These are phyloP conservation scores for Sonneratia caseolaris DNA, from an alignment of 345 rosid species.

Conservation along the genomic window DNA sequence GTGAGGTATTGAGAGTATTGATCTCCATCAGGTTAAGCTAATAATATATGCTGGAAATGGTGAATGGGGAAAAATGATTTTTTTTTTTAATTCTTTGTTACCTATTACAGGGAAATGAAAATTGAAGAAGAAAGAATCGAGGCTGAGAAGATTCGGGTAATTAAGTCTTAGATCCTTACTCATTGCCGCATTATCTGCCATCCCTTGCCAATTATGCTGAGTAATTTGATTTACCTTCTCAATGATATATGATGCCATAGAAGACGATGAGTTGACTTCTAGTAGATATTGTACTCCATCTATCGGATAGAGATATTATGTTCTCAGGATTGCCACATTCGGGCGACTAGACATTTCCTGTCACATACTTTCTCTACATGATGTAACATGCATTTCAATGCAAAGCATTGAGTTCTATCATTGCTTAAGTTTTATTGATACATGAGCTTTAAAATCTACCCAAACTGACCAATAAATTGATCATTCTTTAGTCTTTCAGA, in stretches of 20 bases:
- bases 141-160: slow-evolving; percentile 91
- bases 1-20: background rate
- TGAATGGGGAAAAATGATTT: background rate
- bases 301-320: background rate
- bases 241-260: background rate
- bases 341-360: background rate
- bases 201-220: background rate
- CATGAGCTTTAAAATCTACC: background rate
- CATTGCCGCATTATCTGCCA: background rate
- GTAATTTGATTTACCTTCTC: background rate
- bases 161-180: background rate
- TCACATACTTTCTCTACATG: background rate
- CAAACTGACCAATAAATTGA: background rate
- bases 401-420: background rate
- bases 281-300: background rate
- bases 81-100: background rate
- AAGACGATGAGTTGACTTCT: background rate
- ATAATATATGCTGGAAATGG: background rate
- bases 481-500: background rate
- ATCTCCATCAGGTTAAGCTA: background rate
- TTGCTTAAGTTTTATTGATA: slow-evolving; percentile 1
- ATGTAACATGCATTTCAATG: background rate
- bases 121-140: slow-evolving; percentile 81
- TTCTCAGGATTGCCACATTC: background rate
- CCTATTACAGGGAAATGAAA: slow-evolving; percentile 55